Evolutionary conservation across 495 filamentous ascomycete genomes (phyloP).

Genomic region (Glonium stellatum): DNA sequence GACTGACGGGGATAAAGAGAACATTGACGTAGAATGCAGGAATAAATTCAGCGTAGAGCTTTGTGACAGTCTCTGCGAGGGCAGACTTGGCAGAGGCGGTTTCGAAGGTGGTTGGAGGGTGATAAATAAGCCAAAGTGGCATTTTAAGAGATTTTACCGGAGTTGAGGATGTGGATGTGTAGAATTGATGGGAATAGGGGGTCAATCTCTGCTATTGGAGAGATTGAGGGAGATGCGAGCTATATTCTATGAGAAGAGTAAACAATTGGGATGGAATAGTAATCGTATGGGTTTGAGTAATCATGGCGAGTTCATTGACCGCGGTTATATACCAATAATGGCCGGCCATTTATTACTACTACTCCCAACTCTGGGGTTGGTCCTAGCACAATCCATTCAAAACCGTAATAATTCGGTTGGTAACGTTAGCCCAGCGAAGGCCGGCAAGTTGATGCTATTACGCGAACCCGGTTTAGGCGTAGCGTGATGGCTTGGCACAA

Average conservation of each 20-base stretch:
- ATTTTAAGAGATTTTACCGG: conserved; percentile 15
- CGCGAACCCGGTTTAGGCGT: neutral
- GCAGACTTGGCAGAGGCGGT: conserved; percentile 24
- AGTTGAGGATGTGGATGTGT: neutral
- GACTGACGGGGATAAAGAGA: conserved; percentile 30
- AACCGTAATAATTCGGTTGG: neutral
- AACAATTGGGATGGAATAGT: neutral
- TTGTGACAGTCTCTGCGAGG: conserved; percentile 27
- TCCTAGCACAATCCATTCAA: neutral
- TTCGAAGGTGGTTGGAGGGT: conserved; percentile 31
- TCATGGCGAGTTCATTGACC: neutral
- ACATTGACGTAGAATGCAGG: conserved; percentile 39
- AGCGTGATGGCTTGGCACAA: neutral
- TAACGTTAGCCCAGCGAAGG: too few relatives aligned
- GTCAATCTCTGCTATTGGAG: neutral
- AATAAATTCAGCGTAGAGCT: conserved; percentile 30
- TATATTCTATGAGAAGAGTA: neutral
- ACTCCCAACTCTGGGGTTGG: neutral
- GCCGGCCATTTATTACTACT: too few relatives aligned
- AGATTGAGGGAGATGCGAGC: neutral
- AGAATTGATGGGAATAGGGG: neutral
- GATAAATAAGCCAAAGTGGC: conserved; percentile 39
- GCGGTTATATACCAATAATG: too few relatives aligned
- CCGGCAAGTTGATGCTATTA: too few relatives aligned
- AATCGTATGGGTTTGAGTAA: neutral